A percentile compares a stretch with the other conserved stretches of the same genome.
These are phyloP conservation scores for Claviceps quebecensis DNA, from an alignment of 2,329 filamentous ascomycete genomes.

Conservation along the genomic window DNA sequence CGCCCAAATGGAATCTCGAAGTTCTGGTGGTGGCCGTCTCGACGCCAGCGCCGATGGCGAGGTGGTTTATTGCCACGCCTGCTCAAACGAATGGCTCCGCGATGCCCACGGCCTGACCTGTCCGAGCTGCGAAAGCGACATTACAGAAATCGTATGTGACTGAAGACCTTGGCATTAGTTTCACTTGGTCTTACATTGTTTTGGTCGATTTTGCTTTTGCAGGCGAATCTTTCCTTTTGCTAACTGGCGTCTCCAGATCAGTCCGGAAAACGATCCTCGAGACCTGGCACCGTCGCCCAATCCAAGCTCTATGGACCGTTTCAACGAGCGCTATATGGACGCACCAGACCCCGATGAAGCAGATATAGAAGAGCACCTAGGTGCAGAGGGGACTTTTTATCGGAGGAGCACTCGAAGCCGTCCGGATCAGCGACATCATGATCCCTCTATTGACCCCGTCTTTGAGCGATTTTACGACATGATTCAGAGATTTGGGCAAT, in stretches of 20 bases:
- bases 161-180: background rate
- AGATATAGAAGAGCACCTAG: conserved; percentile 41
- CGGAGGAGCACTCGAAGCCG: conserved; percentile 21
- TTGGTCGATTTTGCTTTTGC: too few species aligned
- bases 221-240: background rate
- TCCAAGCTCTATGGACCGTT: conserved; percentile 17
- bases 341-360: conserved; percentile 45
- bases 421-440: conserved; percentile 14
- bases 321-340: conserved; percentile 17
- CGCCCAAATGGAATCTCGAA: conserved; percentile 24
- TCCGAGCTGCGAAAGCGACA: conserved; percentile 62
- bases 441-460: conserved; percentile 23
- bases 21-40: conserved; percentile 24
- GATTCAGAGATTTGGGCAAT: conserved; percentile 23
- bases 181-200: too few species aligned
- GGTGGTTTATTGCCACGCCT: conserved; percentile 76
- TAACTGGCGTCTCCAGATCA: conserved; percentile 27
- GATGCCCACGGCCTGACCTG: conserved; percentile 57
- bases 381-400: conserved; percentile 27
- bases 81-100: conserved; percentile 66
- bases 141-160: conserved; percentile 68
- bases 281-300: conserved; percentile 16
- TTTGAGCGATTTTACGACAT: conserved; percentile 30
- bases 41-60: conserved; percentile 43
- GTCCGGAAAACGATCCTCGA: conserved; percentile 49